phyloP scores from a whole-genome alignment of 805 yeast genomes.

The Wickerhamomyces hampshirensis region DNA sequence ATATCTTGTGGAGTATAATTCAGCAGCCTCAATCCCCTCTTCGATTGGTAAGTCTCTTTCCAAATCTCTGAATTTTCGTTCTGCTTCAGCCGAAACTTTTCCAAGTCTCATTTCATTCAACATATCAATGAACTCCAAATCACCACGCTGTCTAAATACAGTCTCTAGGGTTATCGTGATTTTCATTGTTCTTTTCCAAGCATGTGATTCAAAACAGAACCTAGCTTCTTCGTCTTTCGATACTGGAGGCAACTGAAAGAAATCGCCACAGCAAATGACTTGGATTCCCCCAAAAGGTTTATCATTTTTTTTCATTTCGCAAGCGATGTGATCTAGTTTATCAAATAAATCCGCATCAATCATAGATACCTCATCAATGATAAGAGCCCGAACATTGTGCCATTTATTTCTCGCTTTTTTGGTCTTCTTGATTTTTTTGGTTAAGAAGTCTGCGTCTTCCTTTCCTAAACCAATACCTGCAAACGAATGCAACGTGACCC shows the following conservation, averaged over 20 bases:
- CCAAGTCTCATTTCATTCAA: slow-evolving; percentile 72
- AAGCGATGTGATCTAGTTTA: slow-evolving; percentile 58
- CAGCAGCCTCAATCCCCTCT: slow-evolving; percentile 68
- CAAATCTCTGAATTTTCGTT: slow-evolving; percentile 44
- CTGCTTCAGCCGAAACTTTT: slow-evolving; percentile 42
- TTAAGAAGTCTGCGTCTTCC: slow-evolving; percentile 41
- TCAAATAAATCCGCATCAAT: slow-evolving; percentile 64
- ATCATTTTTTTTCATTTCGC: slow-evolving; percentile 38
- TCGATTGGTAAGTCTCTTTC: slow-evolving; percentile 42
- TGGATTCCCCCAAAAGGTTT: slow-evolving; percentile 81
- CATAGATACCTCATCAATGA: slow-evolving; percentile 81
- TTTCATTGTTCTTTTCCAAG: slow-evolving; percentile 58
- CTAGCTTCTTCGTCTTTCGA: slow-evolving; percentile 25
- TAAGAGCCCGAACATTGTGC: slow-evolving; percentile 51
- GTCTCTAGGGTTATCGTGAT: slow-evolving; percentile 55
- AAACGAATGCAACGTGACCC: slow-evolving; percentile 70
- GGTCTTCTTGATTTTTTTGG: slow-evolving; percentile 49
- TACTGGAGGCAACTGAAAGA: slow-evolving; percentile 79
- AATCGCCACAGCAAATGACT: slow-evolving; percentile 72
- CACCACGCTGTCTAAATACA: slow-evolving; percentile 77
- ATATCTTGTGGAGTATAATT: slow-evolving; percentile 62
- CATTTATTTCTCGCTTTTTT: slow-evolving; percentile 49
- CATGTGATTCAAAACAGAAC: slow-evolving; percentile 61
- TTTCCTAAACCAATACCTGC: slow-evolving; percentile 74
- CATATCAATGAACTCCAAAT: slow-evolving; percentile 64